Evolutionary conservation across 768 basidiomycete genomes (phyloP), one percentile per base, ranked within the genome.

Genomic region (Mycena sanguinolenta): DNA sequence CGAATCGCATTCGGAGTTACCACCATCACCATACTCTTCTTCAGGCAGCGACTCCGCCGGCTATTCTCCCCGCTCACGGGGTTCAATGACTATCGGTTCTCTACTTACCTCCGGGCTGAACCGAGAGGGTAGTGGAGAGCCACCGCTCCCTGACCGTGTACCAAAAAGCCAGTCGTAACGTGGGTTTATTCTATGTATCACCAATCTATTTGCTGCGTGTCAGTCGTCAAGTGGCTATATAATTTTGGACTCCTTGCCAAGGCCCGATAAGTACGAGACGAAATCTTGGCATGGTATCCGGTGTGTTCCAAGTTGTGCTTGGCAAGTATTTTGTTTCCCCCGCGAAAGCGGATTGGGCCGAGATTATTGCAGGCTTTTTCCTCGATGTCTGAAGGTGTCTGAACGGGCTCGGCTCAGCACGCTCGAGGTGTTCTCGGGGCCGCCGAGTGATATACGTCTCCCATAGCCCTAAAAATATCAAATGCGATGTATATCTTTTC

Each of bases 21-120:
- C 92, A 2, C 91, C 91, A 4, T 93, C 92, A 9, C 92, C 93
- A 1, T 92, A 92, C 76, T 91, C 91, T 28, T 91, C 92, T 19
- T 88, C 91, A 17, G 87, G 88, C 42, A 91, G 91, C 67, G 88
- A 90, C 65, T 90, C 91, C 19, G 88, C 88, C 58, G 90, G 89
- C 71, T 91, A 88, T 74, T 93, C 92, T 1, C 92, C 92, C 52
- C 87, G 90, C 57, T 90, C 92, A 63, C 85, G 90, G 65, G 88
- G 88, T 19, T 90, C 91, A 42, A 95, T 95, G 93, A 90, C 92
- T 52, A 94, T 95, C 74, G 92, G 91, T 30, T 92, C 92, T 1
- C 80, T 95, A 34, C 85, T 94, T 27, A 88, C 90, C 23, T 68
- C 83, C 75, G 74, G 87, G 61, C 77, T 85, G 63, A 80, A 78